Percentiles rank a stretch among this genome's conserved stretches.
phyloP scores from a whole-genome alignment of 306 rosid species.

The Alnus glutinosa region DNA sequence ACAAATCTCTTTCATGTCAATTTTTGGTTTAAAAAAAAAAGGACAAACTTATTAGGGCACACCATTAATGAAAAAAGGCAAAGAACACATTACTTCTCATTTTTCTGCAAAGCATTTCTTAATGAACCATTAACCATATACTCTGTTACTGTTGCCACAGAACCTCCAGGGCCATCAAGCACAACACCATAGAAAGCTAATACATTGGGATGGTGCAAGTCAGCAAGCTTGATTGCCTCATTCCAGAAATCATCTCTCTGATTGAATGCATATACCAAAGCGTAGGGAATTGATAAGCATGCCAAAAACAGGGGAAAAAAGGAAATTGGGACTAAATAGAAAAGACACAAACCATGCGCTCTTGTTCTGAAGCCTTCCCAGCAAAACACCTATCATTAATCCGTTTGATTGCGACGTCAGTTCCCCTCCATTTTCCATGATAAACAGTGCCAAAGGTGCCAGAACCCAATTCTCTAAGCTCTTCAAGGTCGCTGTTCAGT shows the following conservation, averaged over 20 bases:
- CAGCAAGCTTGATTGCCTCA: slow-evolving; percentile 95
- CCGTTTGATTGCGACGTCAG: slow-evolving; percentile 91
- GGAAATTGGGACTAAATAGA: background rate
- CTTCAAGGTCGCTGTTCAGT: slow-evolving; percentile 83
- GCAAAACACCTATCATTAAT: slow-evolving; percentile 88
- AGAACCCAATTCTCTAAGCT: slow-evolving; percentile 76
- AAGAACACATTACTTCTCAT: slow-evolving; percentile 56
- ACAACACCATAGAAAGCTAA: slow-evolving; percentile 93
- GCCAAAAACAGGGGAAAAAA: background rate
- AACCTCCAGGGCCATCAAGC: slow-evolving; percentile 87
- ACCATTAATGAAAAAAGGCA: slow-evolving; percentile 2
- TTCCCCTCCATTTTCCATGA: slow-evolving; percentile 98
- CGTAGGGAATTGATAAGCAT: background rate
- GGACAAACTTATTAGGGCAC: background rate
- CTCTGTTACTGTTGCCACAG: slow-evolving; percentile 96
- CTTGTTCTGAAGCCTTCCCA: slow-evolving; percentile 91
- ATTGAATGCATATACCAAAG: slow-evolving; percentile 16
- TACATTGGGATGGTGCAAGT: slow-evolving; percentile 95
- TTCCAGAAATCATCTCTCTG: slow-evolving; percentile 97
- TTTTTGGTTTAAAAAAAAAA: slow-evolving; percentile 16
- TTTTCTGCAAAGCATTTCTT: slow-evolving; percentile 79
- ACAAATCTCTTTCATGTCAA: slow-evolving; percentile 23
- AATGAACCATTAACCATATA: slow-evolving; percentile 93
- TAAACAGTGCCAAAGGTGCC: slow-evolving; percentile 93
- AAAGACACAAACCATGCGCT: slow-evolving; percentile 67